A percentile compares a stretch with the other conserved stretches of the same genome.
Evolutionary conservation across 805 yeast genomes (phyloP).

Genomic region (Yarrowia sp.): DNA sequence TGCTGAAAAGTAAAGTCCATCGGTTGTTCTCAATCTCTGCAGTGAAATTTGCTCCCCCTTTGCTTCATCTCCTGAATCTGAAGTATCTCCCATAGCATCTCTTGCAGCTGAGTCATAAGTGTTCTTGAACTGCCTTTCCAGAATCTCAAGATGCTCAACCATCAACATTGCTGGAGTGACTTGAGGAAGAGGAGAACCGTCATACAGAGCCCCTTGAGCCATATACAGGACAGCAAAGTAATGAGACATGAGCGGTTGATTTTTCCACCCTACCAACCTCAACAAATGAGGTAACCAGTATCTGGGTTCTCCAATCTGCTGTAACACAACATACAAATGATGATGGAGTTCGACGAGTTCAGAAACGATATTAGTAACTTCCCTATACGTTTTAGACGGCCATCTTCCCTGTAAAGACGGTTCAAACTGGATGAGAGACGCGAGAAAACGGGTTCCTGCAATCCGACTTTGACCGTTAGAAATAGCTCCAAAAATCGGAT

Average conservation of each 20-base stretch:
- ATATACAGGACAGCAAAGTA: constrained; percentile 38
- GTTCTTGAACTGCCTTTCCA: neutral
- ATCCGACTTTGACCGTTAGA: constrained; percentile 28
- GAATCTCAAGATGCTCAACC: constrained; percentile 28
- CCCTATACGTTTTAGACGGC: constrained; percentile 38
- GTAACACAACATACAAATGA: constrained; percentile 34
- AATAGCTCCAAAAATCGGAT: constrained; percentile 31
- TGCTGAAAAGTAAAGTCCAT: constrained; percentile 34
- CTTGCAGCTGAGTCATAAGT: neutral
- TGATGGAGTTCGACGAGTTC: constrained; percentile 36
- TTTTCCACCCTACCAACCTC: constrained; percentile 37
- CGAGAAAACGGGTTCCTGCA: constrained; percentile 18
- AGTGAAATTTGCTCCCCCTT: neutral
- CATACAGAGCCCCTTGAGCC: constrained; percentile 36
- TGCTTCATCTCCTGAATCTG: neutral
- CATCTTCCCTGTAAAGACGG: constrained; percentile 40
- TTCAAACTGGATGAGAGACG: constrained; percentile 33
- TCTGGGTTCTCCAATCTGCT: constrained; percentile 33
- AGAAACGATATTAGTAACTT: constrained; percentile 33
- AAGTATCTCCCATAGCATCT: neutral
- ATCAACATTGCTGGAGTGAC: constrained; percentile 37
- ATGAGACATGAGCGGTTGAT: constrained; percentile 35
- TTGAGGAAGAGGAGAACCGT: constrained; percentile 38
- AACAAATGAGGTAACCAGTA: constrained; percentile 33
- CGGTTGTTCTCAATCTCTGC: constrained; percentile 29